Evolutionary conservation across 1,284 basidiomycete species (phyloP), one percentile per base, ranked within the genome.

Genomic region (Sporisorium iseilematis-ciliati): DNA sequence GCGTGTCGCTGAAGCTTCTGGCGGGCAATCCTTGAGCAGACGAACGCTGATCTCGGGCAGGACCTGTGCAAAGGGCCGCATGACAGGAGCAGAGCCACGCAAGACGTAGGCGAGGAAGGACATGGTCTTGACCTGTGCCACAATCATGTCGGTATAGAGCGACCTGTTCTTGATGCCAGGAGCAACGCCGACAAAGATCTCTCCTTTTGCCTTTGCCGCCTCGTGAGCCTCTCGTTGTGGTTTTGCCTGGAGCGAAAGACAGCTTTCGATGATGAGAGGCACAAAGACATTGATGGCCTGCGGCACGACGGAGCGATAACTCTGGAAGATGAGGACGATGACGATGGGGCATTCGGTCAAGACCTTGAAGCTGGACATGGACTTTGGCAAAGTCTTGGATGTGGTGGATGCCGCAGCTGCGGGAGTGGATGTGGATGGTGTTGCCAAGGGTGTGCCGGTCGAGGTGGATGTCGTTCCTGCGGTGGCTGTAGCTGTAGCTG

Each of bases 341-440:
- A 95, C 91, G 87, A 97, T 92, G 7, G 93, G 93, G 88, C 97
- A 93, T 86, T 99, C 97, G 7, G 93, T 92, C 25, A 98, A 88
- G 14, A 97, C 93, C 86, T 97, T 98, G 89, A 97, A 97, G 84
- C 94, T 96, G 40, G 71, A 72, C 52, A 75, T 69, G 69, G 76
- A 80, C 53, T 76, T 80, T n/a, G 80, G 71, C 29, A 84, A 58
- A 41, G 73, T 67, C 50, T 80, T 82, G 62, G 76, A 51, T 7
- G 65, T 33, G 48, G 59, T 18, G 11, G 57, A 23, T 7, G 45
- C 20, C 8, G 52, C 35, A 12, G 45, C 40, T 1, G 52, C 38
- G 6, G 51, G 12, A 1, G 58, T 33, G 4, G 52, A 20, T 18
- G 59, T 48, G 45, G 59, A 29, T 4, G 59, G 35, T 12, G 68